Conservation (phyloP, 768 basidiomycete genomes). For the Trametes cingulata region DNA sequence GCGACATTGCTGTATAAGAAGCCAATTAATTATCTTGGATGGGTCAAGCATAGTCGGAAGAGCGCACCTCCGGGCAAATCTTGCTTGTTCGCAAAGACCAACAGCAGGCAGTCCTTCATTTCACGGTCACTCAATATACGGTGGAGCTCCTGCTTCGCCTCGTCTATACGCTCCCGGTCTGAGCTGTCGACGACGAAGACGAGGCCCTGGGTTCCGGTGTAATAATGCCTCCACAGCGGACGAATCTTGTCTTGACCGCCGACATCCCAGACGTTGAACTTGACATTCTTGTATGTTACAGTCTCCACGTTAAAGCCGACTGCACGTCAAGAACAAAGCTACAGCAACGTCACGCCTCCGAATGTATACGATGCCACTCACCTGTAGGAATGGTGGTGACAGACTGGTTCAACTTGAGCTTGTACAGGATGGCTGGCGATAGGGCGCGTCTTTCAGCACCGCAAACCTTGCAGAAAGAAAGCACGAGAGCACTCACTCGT, state of each 20-base stretch:
- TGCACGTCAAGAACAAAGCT: slow-evolving; percentile 30
- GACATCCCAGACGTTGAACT: slow-evolving; percentile 95
- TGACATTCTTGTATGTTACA: slow-evolving; percentile 98
- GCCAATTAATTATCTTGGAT: background rate
- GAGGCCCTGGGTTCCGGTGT: slow-evolving; percentile 97
- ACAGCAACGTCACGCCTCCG: background rate
- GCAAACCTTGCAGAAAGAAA: background rate
- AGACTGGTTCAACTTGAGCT: slow-evolving; percentile 97
- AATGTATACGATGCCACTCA: slow-evolving; percentile 35
- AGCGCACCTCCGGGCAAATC: slow-evolving; percentile 91
- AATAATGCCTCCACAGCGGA: slow-evolving; percentile 98
- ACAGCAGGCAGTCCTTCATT: slow-evolving; percentile 95
- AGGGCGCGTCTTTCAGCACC: slow-evolving; percentile 9
- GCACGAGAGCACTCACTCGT: slow-evolving; percentile 68
- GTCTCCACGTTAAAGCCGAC: slow-evolving; percentile 99
- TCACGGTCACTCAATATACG: slow-evolving; percentile 95
- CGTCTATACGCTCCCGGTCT: slow-evolving; percentile 93
- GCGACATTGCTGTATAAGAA: slow-evolving; percentile 82
- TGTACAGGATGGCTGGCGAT: slow-evolving; percentile 89
- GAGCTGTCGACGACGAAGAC: slow-evolving; percentile 98
- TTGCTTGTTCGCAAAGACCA: slow-evolving; percentile 99
- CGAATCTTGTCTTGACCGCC: slow-evolving; percentile 99
- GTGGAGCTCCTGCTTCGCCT: slow-evolving; percentile 94
- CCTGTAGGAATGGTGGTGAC: slow-evolving; percentile 99
- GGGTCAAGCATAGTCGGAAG: background rate